Conservation (phyloP, 305 asterid genomes). For the Plantago coronopus region DNA sequence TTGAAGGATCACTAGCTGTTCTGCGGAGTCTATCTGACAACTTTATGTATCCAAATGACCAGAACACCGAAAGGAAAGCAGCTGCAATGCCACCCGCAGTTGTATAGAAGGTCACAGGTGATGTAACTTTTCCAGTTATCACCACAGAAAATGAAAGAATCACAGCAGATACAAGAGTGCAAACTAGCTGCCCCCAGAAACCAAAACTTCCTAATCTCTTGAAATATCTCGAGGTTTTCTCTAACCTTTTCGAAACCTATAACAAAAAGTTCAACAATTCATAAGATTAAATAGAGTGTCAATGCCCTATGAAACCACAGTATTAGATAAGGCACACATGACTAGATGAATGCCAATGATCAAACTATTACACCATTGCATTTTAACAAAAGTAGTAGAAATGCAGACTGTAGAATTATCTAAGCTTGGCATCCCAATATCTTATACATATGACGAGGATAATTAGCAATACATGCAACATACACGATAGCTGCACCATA, state of each 20-base stretch:
- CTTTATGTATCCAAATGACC: constrained; percentile 91
- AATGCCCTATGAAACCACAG: background rate
- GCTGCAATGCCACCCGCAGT: constrained; percentile 94
- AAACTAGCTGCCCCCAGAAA: constrained; percentile 90
- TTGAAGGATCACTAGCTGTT: constrained; percentile 87
- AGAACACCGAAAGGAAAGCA: constrained; percentile 83
- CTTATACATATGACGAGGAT: background rate
- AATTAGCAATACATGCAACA: background rate
- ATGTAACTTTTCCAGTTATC: constrained; percentile 76
- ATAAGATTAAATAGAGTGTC: background rate
- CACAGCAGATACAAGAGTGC: constrained; percentile 76
- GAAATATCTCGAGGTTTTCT: constrained; percentile 74
- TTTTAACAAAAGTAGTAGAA: background rate
- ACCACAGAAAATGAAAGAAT: constrained; percentile 82
- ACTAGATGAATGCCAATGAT: background rate
- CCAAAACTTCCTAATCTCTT: constrained; percentile 96
- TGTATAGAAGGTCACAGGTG: constrained; percentile 87
- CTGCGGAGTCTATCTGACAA: constrained; percentile 70
- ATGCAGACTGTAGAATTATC: background rate
- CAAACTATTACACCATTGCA: background rate
- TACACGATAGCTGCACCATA: too few relatives aligned
- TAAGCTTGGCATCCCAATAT: background rate
- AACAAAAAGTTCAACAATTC: background rate
- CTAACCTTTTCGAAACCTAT: constrained; percentile 87
- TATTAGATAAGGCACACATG: background rate